A percentile compares a stretch with the other conserved stretches of the same genome.
Evolutionary conservation across 768 basidiomycete species (phyloP).

Genomic region (Tulasnella sp.): DNA sequence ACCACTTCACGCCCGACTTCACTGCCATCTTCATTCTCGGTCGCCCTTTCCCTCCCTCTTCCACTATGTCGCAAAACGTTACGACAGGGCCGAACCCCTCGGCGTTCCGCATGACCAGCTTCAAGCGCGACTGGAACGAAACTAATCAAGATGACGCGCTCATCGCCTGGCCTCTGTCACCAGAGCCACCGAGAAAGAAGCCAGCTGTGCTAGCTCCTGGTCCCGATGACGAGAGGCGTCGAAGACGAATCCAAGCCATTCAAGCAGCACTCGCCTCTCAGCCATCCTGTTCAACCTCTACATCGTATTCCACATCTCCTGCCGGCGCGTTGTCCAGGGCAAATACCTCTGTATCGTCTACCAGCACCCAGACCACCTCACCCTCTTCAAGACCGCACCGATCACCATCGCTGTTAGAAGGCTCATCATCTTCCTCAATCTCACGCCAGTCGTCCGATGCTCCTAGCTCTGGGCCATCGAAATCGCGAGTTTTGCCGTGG

Average conservation of each 20-base stretch:
- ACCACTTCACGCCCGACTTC: too few species aligned
- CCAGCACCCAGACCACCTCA: not conserved
- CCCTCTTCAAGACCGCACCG: not conserved
- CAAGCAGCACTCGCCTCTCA: slow-evolving; percentile 17
- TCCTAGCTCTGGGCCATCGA: not conserved
- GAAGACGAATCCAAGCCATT: slow-evolving; percentile 25
- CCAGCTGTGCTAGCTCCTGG: not conserved
- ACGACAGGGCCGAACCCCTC: not conserved
- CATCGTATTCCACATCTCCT: not conserved
- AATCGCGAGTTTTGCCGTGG: slow-evolving; percentile 19
- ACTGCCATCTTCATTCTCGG: not conserved
- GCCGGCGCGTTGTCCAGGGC: not conserved
- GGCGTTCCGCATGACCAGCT: slow-evolving; percentile 17
- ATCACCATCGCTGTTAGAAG: not conserved
- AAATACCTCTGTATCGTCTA: slow-evolving; percentile 1
- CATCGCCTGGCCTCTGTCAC: not conserved
- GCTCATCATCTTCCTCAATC: not conserved
- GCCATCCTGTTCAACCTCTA: not conserved
- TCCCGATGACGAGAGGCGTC: not conserved
- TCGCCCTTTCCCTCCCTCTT: not conserved
- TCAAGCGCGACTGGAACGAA: slow-evolving; percentile 31
- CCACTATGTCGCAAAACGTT: not conserved
- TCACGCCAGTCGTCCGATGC: not conserved
- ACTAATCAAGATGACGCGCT: not conserved
- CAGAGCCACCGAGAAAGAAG: slow-evolving; percentile 17